A percentile compares a stretch with the other conserved stretches of the same genome.
Conservation (phyloP, 495 filamentous ascomycete genomes). For the Evansstolkia leycettana region DNA sequence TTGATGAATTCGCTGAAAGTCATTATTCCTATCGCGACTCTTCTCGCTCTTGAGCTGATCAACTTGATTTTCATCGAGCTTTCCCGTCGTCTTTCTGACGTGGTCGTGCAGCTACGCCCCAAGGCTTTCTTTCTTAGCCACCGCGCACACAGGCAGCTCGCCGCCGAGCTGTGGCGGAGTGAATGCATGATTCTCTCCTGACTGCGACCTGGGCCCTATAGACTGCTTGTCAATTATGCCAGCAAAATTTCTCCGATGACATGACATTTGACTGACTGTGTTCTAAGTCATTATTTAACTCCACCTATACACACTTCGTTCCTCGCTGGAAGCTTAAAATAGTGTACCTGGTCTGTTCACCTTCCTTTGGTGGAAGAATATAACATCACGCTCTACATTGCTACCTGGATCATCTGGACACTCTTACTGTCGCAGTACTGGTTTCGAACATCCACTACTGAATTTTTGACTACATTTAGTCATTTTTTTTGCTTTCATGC, state of each 20-base stretch:
- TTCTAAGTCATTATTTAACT: not conserved
- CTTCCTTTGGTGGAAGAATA: too few species aligned
- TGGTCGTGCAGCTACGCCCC: conserved; percentile 19
- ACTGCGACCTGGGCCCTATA: not conserved
- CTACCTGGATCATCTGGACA: not conserved
- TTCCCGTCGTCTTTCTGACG: conserved; percentile 10
- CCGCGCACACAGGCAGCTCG: conserved; percentile 7
- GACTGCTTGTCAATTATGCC: not conserved
- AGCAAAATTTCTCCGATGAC: not conserved
- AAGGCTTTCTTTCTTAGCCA: conserved; percentile 19
- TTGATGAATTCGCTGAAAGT: too few species aligned
- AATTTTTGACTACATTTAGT: too few species aligned
- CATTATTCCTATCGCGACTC: too few species aligned
- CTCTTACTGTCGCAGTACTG: too few species aligned
- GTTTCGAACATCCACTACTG: too few species aligned
- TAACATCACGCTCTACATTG: not conserved
- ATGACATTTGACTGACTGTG: not conserved
- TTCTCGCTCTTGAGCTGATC: too few species aligned
- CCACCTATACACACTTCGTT: too few species aligned
- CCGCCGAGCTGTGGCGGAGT: conserved; percentile 32
- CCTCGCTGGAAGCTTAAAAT: not conserved
- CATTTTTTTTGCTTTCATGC: too few species aligned
- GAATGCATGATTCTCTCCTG: conserved; percentile 15
- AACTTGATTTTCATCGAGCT: too few species aligned
- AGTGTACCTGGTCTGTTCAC: too few species aligned